phyloP scores from a whole-genome alignment of 371 early-diverging fungal species.

The Rhizopus stolonifer region DNA sequence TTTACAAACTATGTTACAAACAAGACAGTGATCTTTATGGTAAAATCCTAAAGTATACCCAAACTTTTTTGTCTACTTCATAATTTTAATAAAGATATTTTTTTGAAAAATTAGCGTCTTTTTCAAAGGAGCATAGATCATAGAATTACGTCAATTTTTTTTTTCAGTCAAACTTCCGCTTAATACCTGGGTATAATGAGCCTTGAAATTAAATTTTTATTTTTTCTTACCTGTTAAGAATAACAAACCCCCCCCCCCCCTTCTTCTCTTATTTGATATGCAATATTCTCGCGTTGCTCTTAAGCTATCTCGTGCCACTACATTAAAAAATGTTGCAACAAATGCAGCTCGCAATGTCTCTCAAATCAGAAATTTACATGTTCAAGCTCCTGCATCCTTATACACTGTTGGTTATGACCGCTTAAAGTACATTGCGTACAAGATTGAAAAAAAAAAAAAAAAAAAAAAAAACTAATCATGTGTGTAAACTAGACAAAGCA shows the following conservation, averaged over 20 bases:
- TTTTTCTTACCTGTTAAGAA: slow-evolving; percentile 1
- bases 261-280: slow-evolving; percentile 10
- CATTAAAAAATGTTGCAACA: slow-evolving; percentile 9
- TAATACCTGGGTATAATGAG: slow-evolving; percentile 10
- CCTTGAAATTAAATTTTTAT: not conserved
- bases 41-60: no score
- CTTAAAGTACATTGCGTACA: slow-evolving; percentile 33
- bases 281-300: slow-evolving; percentile 30
- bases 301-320: slow-evolving; percentile 18
- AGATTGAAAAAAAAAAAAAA: not conserved
- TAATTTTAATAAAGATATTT: no score
- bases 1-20: no score
- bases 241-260: no score
- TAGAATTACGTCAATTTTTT: no score
- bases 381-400: slow-evolving; percentile 40
- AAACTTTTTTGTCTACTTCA: no score
- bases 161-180: slow-evolving; percentile 11
- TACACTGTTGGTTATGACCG: slow-evolving; percentile 37
- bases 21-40: no score
- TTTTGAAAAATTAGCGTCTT: no score
- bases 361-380: slow-evolving; percentile 44
- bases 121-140: no score
- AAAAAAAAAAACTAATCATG: slow-evolving; percentile 12
- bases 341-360: slow-evolving; percentile 21
- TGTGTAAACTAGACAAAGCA: slow-evolving; percentile 11